A percentile compares a stretch with the other conserved stretches of the same genome.
These are phyloP conservation scores for Metschnikowia santaceciliae DNA, from an alignment of 805 yeast species.

Conservation along the genomic window DNA sequence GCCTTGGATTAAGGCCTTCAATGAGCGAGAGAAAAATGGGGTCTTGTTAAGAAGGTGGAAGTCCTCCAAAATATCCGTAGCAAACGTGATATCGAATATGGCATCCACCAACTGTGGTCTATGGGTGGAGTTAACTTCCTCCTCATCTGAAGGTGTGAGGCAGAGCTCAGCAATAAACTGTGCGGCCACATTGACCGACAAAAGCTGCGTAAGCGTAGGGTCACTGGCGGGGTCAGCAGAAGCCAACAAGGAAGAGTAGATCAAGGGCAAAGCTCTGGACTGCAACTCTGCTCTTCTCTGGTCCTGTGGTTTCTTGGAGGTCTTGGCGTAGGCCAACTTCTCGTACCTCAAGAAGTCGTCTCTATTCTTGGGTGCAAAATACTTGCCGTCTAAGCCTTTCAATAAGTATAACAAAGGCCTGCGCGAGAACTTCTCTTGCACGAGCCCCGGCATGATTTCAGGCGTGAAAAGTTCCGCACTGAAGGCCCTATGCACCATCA, in stretches of 20 bases:
- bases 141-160: constrained; percentile 48
- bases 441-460: constrained; percentile 49
- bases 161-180: constrained; percentile 79
- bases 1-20: constrained; percentile 77
- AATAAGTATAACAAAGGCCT: constrained; percentile 83
- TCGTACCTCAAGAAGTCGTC: constrained; percentile 59
- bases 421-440: constrained; percentile 74
- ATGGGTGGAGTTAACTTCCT: constrained; percentile 34
- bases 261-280: constrained; percentile 58
- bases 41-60: constrained; percentile 61
- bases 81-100: constrained; percentile 50
- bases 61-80: constrained; percentile 65
- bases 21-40: constrained; percentile 69
- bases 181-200: constrained; percentile 72
- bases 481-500: constrained; percentile 71
- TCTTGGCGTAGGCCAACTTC: constrained; percentile 50
- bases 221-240: constrained; percentile 28
- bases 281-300: constrained; percentile 71
- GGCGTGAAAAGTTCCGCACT: constrained; percentile 49
- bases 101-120: constrained; percentile 51
- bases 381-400: constrained; percentile 74
- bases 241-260: constrained; percentile 50
- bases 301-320: constrained; percentile 82
- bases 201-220: constrained; percentile 44
- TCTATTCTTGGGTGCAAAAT: constrained; percentile 66